A percentile compares a stretch with the other conserved stretches of the same genome.
Evolutionary conservation across 225 moss, liverwort and hornwort genomes (phyloP).

Genomic region (Pseudoscleropodium purum): DNA sequence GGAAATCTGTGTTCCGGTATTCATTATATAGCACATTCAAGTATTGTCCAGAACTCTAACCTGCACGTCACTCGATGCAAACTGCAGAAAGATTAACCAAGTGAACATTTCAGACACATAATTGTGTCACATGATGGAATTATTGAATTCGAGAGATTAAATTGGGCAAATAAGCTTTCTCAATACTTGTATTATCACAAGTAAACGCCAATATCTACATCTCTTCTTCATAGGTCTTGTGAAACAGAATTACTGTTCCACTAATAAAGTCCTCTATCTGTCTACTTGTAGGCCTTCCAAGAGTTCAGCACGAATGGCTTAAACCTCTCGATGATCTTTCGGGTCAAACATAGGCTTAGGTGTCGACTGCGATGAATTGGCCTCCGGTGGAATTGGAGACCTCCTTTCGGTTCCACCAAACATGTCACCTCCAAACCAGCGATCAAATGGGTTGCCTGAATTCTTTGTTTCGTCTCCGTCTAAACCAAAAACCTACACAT

Average conservation of each 20-base stretch:
- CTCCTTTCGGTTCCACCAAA: conserved; percentile 25
- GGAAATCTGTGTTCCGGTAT: neutral
- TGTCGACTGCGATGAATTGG: conserved; percentile 14
- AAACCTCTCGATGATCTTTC: conserved; percentile 47
- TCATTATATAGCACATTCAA: neutral
- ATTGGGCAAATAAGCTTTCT: neutral
- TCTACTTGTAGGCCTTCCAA: neutral
- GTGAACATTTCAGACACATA: neutral
- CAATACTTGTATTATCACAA: neutral
- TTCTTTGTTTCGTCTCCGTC: conserved; percentile 34
- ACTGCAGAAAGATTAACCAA: neutral
- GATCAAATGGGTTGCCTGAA: conserved; percentile 35
- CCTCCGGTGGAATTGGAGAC: neutral
- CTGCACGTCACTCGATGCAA: neutral
- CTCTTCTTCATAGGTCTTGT: neutral
- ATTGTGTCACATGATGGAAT: too few relatives aligned
- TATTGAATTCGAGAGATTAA: neutral
- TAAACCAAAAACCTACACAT: conserved; percentile 36
- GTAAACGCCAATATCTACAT: neutral
- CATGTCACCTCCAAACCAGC: conserved; percentile 45
- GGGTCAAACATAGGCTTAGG: conserved; percentile 20
- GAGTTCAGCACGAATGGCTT: neutral
- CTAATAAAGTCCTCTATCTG: neutral
- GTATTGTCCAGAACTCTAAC: neutral
- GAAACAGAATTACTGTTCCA: neutral